phyloP scores from a whole-genome alignment of 164 flowering plant species.

The Aristolochia californica region DNA sequence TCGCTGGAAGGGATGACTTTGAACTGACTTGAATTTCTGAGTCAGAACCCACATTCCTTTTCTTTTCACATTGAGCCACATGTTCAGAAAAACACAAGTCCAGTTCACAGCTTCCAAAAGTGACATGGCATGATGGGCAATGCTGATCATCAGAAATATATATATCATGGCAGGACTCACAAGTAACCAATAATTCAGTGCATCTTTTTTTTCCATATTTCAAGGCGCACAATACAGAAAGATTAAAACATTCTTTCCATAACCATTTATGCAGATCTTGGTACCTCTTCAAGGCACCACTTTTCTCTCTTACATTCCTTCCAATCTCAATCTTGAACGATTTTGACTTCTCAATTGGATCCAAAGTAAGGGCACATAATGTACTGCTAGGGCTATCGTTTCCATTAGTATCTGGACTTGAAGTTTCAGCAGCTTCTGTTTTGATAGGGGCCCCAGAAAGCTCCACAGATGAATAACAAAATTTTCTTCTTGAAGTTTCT shows the following conservation, averaged over 20 bases:
- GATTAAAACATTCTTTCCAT: constrained; percentile 58
- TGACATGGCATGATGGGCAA: constrained; percentile 52
- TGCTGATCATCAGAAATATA: constrained; percentile 36
- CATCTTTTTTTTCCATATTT: constrained; percentile 61
- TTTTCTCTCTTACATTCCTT: constrained; percentile 39
- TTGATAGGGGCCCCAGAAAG: constrained; percentile 11
- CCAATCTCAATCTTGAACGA: constrained; percentile 56
- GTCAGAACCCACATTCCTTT: constrained; percentile 13
- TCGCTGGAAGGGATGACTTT: constrained; percentile 32
- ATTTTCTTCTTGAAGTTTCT: constrained; percentile 34
- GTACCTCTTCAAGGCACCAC: constrained; percentile 38
- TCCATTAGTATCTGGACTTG: constrained; percentile 22
- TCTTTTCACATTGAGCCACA: constrained; percentile 31
- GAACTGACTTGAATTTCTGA: constrained; percentile 7
- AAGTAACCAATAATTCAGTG: constrained; percentile 29
- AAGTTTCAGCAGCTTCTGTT: constrained; percentile 23
- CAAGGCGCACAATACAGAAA: constrained; percentile 41
- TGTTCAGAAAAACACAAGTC: constrained; percentile 36
- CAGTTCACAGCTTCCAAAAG: constrained; percentile 14
- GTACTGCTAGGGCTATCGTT: constrained; percentile 40
- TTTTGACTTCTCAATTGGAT: constrained; percentile 36
- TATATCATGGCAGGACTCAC: constrained; percentile 40
- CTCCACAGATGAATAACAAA: background rate
- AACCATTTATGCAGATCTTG: constrained; percentile 65
- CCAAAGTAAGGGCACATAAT: constrained; percentile 25